phyloP scores from a whole-genome alignment of 306 rosid genomes.

The Abrus precatorius region DNA sequence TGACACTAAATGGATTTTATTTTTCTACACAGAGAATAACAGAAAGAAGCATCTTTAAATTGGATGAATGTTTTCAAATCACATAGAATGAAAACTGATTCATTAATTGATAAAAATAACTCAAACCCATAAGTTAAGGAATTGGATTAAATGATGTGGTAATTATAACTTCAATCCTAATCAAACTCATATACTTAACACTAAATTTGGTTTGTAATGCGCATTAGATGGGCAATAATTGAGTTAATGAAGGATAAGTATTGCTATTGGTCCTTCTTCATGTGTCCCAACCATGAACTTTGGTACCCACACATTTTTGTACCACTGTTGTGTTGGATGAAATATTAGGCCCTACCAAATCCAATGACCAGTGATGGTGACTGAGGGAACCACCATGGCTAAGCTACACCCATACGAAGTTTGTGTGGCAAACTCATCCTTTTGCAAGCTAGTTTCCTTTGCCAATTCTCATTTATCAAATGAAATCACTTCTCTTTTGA shows the following conservation, averaged over 20 bases:
- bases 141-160: neutral
- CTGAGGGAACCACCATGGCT: constrained; percentile 5
- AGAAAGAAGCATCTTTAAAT: neutral
- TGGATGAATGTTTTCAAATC: too few species aligned
- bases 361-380: constrained; percentile 43
- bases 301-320: constrained; percentile 35
- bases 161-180: neutral
- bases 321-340: constrained; percentile 26
- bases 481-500: too few species aligned
- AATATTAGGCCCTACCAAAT: constrained; percentile 42
- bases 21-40: neutral
- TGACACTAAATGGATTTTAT: neutral
- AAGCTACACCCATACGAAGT: constrained; percentile 24
- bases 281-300: constrained; percentile 44
- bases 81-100: too few species aligned
- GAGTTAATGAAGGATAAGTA: constrained; percentile 45
- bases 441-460: too few species aligned
- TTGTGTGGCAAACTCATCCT: constrained; percentile 54
- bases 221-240: constrained; percentile 13
- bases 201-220: neutral
- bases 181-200: neutral
- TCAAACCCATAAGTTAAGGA: neutral
- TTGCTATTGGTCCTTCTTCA: constrained; percentile 22
- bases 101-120: neutral
- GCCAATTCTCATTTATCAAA: too few species aligned